Evolutionary conservation across 129 eudicot genomes (phyloP).

Genomic region (Artemisia tridentata): DNA sequence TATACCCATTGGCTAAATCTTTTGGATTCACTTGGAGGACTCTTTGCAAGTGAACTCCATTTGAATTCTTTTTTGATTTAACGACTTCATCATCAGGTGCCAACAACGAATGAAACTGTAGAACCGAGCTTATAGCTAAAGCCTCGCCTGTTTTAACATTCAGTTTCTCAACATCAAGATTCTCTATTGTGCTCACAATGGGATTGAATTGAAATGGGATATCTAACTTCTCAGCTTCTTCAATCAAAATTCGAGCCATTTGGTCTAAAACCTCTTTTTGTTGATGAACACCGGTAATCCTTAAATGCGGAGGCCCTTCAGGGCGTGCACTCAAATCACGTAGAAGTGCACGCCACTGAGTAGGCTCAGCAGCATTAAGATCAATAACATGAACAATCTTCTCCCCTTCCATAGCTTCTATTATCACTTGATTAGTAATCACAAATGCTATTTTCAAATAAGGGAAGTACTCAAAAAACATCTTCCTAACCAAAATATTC

Average conservation of each 20-base stretch:
- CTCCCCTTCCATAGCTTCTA: slow-evolving; percentile 98
- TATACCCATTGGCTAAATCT: slow-evolving; percentile 55
- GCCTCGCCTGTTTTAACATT: slow-evolving; percentile 98
- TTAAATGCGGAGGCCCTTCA: slow-evolving; percentile 95
- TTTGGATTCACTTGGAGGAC: slow-evolving; percentile 44
- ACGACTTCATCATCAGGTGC: slow-evolving; percentile 51
- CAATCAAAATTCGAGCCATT: slow-evolving; percentile 74
- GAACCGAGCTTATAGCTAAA: slow-evolving; percentile 79
- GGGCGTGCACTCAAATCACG: slow-evolving; percentile 93
- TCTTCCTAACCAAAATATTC: slow-evolving; percentile 55
- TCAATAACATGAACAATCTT: slow-evolving; percentile 91
- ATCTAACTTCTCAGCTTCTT: slow-evolving; percentile 92
- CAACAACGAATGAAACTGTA: slow-evolving; percentile 80
- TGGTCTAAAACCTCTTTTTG: slow-evolving; percentile 83
- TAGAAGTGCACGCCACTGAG: slow-evolving; percentile 88
- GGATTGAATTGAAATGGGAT: slow-evolving; percentile 92
- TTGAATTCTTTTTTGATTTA: slow-evolving; percentile 37
- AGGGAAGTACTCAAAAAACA: slow-evolving; percentile 85
- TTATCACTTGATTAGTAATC: slow-evolving; percentile 74
- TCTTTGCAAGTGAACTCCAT: slow-evolving; percentile 33
- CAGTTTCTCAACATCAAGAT: slow-evolving; percentile 68
- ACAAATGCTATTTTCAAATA: slow-evolving; percentile 83
- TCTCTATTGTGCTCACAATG: slow-evolving; percentile 64
- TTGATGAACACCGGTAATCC: slow-evolving; percentile 87
- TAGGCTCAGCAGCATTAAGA: slow-evolving; percentile 78